Conservation (phyloP, 176 grass and related monocot genomes). For the Oryza coarctata region DNA sequence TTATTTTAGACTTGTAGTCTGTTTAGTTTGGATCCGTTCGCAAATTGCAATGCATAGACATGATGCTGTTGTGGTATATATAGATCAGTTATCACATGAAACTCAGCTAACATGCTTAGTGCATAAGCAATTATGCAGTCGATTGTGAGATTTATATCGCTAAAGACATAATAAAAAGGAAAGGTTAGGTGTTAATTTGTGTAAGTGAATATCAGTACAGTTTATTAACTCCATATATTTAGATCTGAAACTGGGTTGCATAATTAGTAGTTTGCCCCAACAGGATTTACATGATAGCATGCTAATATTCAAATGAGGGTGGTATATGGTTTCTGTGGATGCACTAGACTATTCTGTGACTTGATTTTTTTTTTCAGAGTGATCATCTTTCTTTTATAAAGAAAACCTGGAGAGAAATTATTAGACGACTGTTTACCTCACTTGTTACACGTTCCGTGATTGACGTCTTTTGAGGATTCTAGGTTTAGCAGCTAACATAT, state of each 20-base stretch:
- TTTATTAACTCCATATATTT: not conserved
- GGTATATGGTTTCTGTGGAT: not conserved
- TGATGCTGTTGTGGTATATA: too few species aligned
- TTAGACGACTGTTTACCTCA: not conserved
- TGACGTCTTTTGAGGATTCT: not conserved
- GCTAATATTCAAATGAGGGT: not conserved
- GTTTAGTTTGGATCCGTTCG: too few species aligned
- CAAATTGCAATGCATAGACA: too few species aligned
- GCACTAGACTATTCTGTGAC: not conserved
- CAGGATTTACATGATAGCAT: not conserved
- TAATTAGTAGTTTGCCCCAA: not conserved
- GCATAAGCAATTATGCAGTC: not conserved
- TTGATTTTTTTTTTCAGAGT: not conserved
- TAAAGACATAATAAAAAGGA: not conserved
- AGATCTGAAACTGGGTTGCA: not conserved
- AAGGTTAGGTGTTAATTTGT: not conserved
- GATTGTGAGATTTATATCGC: not conserved
- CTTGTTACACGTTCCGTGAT: not conserved
- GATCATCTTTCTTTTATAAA: not conserved
- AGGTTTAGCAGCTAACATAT: not conserved
- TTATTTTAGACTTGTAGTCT: too few species aligned
- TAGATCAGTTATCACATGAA: slow-evolving; percentile 2
- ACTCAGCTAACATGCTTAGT: not conserved
- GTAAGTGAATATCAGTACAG: not conserved
- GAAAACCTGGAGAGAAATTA: not conserved